Conservation (phyloP, 1,139 yeast species). For the Geotrichum aggregatum region DNA sequence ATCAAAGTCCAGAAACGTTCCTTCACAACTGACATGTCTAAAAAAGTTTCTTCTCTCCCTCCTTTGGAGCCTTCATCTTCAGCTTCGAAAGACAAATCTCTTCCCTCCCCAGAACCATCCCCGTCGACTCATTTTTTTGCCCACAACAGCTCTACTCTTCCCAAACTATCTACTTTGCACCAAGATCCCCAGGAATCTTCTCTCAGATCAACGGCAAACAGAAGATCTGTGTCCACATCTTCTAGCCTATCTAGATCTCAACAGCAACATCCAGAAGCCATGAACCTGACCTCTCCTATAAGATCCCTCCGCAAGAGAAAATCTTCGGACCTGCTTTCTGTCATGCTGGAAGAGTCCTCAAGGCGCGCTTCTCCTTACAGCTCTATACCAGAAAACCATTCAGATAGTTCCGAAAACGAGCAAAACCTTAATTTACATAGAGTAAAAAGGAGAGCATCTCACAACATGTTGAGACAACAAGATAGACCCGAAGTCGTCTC, state of each 20-base stretch:
- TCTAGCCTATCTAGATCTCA: neutral
- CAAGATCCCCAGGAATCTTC: constrained; percentile 5
- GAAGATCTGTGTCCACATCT: neutral
- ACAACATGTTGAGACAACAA: neutral
- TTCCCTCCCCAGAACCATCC: constrained; percentile 22
- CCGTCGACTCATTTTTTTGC: constrained; percentile 20
- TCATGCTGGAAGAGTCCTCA: constrained; percentile 10
- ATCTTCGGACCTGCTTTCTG: constrained; percentile 16
- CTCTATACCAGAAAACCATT: constrained; percentile 1
- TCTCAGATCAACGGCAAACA: neutral
- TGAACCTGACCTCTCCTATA: constrained; percentile 1
- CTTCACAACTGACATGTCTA: neutral
- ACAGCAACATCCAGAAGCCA: neutral
- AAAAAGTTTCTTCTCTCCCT: neutral
- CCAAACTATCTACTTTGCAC: constrained; percentile 13
- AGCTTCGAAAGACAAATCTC: constrained; percentile 12
- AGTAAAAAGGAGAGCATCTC: constrained; percentile 13
- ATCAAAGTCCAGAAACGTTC: neutral
- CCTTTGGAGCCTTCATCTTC: neutral
- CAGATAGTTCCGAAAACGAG: constrained; percentile 10
- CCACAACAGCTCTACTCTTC: constrained; percentile 5
- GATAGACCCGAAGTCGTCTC: constrained; percentile 2
- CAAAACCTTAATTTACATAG: constrained; percentile 1
- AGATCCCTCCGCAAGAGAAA: constrained; percentile 16
- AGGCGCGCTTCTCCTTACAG: neutral